phyloP scores from a whole-genome alignment of 2,329 filamentous ascomycete species.

The Neonectria sp. region DNA sequence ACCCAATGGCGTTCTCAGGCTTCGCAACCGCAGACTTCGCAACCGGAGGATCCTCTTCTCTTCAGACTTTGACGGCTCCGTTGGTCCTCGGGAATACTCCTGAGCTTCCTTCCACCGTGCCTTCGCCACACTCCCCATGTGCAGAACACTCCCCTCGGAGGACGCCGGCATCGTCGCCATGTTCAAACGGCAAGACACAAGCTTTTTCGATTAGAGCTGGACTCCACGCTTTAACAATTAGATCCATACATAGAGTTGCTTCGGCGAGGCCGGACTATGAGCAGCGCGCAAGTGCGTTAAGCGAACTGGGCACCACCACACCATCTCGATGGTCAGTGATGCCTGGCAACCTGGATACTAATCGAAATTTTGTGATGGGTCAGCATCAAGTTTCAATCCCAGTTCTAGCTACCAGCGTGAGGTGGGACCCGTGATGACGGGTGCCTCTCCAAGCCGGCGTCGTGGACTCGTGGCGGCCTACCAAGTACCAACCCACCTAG shows the following conservation, averaged over 20 bases:
- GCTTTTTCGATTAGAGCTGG: neutral
- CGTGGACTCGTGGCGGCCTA: neutral
- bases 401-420: slow-evolving; percentile 9
- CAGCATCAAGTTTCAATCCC: slow-evolving; percentile 10
- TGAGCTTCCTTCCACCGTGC: neutral
- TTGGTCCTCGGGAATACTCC: slow-evolving; percentile 45
- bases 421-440: slow-evolving; percentile 27
- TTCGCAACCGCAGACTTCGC: slow-evolving; percentile 4
- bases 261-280: slow-evolving; percentile 19
- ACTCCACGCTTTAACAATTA: neutral
- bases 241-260: slow-evolving; percentile 1
- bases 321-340: slow-evolving; percentile 22
- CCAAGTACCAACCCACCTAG: neutral
- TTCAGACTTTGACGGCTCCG: slow-evolving; percentile 35
- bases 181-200: slow-evolving; percentile 10
- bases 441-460: neutral
- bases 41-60: neutral
- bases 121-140: slow-evolving; percentile 16
- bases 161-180: slow-evolving; percentile 9
- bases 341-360: neutral
- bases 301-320: slow-evolving; percentile 3
- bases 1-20: slow-evolving; percentile 4
- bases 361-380: slow-evolving; percentile 11
- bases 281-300: neutral
- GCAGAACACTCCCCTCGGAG: slow-evolving; percentile 13